Evolutionary conservation across 192 early-diverging fungal species (phyloP), one percentile per base, ranked within the genome.

Genomic region (Lunasporangiospora selenospora): DNA sequence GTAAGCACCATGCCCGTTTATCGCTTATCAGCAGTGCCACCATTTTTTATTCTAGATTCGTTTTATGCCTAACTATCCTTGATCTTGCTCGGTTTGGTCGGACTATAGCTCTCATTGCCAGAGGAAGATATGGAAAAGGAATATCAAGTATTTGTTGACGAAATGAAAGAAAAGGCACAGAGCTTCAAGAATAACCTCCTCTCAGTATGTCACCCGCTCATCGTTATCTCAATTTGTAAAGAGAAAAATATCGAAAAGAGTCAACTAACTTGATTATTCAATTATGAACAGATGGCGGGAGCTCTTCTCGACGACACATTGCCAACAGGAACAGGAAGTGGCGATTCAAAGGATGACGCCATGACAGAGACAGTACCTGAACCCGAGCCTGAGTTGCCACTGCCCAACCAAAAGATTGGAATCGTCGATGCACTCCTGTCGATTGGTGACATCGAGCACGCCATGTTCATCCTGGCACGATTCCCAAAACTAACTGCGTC

Each of bases 331-430:
- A 33, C 47, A 0, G 19, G 53, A 3, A 44, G 2, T 10, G 32
- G 18, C n/a, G 49, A 45, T 3, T 3, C 6, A 11, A 57, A 62
- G 10, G 57, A 60, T 33, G 39, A 27, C 6, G 19, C 43, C 3
- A 54, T 58, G 40, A 6, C 48, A 32, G 46, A 58, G 13, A n/a
- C 18, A 6, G 31, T 46, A 4, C 9, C 43, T 5, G 39, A 52
- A 13, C 19, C 29, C 9, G 31, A 39, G 36, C n/a, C 33, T 6
- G 65, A 69, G 0, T n/a, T 59, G 21, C 65, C 65, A 15, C 24
- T 63, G 34, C 60, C 76, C 1, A 86, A 92, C 31, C 90, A 93
- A 54, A 89, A 92, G 42, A 77, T 87, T 31, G 83, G 82, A 15
- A 48, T 93, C 10, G 53, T 80, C 13, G 75, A 77, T 11, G 85